Evolutionary conservation across 2,329 filamentous ascomycete species (phyloP).

Genomic region (Westerdykella aurantiaca): DNA sequence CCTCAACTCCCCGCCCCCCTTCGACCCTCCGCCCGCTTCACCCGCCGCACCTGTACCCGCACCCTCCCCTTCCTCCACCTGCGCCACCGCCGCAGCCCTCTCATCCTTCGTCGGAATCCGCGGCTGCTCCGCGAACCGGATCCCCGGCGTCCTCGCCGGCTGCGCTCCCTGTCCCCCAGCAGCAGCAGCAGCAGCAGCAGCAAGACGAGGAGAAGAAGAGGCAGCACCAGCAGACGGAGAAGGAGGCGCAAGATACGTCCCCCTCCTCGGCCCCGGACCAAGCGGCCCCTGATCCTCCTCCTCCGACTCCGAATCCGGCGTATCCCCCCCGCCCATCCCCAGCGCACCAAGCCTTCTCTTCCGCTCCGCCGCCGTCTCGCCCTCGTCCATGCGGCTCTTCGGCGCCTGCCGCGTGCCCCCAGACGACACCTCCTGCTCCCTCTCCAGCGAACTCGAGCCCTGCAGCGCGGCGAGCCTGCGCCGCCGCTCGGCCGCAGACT

Average conservation of each 20-base stretch:
- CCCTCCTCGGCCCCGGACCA: conserved; percentile 29
- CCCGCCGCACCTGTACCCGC: conserved; percentile 3
- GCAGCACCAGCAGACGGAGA: background rate
- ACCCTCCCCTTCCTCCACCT: conserved; percentile 13
- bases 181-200: background rate
- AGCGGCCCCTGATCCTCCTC: conserved; percentile 30
- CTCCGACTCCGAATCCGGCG: conserved; percentile 27
- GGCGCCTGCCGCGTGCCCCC: conserved; percentile 10
- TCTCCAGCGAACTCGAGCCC: conserved; percentile 9
- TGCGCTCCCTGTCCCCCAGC: background rate
- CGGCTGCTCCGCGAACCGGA: conserved; percentile 55
- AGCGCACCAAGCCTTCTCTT: conserved; percentile 68
- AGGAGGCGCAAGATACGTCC: conserved; percentile 14
- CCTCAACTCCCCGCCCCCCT: conserved; percentile 2
- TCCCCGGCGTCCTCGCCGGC: conserved; percentile 41
- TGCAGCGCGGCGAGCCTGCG: conserved; percentile 13
- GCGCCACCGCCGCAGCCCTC: conserved; percentile 19
- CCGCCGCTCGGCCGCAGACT: conserved; percentile 16
- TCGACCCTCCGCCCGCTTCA: background rate
- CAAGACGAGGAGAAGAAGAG: background rate
- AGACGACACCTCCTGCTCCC: background rate
- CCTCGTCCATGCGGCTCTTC: conserved; percentile 37
- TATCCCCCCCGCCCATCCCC: conserved; percentile 44
- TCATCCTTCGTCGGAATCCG: conserved; percentile 32
- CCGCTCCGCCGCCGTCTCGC: conserved; percentile 69